Evolutionary conservation across 345 rosid species (phyloP), one percentile per base, ranked within the genome.

Genomic region (Linum tenue): DNA sequence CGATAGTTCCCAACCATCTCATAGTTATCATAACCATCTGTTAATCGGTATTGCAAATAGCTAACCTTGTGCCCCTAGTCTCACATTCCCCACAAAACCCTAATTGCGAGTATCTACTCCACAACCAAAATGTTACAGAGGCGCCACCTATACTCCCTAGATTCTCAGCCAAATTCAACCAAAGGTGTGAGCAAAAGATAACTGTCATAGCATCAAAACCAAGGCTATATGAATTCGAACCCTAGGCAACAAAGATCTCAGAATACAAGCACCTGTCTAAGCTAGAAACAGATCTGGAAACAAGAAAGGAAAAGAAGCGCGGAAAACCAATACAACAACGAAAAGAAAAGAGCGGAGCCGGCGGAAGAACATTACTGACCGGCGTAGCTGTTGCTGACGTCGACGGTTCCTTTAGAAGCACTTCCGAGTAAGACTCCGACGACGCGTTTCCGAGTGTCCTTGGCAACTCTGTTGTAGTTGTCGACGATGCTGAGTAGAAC

Each of bases 401-500:
- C 96, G 67, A 92, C 96, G 73, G 81, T 73, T 68, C 98, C 96
- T 59, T 82, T 91, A 65, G 83, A 92, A 72, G 91, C 75, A 63
- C 79, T 63, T 0, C 98, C 96, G 56, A 89, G 92, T 1, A 89
- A 75, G 56, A 92, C 92, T 0, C 98, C 94, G 56, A 84, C 84
- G 56, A 90, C 94, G n/a, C 99, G 95, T 75, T 84, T 86, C 78
- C 92, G 85, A 1, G 96, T 81, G 73, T 94, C 97, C 69, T 86
- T 88, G 50, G 97, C 96, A 56, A 90, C 97, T 7, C 99, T 80
- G 67, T 82, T 94, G 83, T 88, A 94, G 80, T 94, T 92, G 73
- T 94, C 97, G 72, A 90, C 96, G 72, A 94, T 88, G 76, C 99
- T 94, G 6, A 94, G 90, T 41, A 94, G 87, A 56, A 94, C 99